Evolutionary conservation across 805 yeast genomes (phyloP).

Genomic region (Yarrowia hollandica): DNA sequence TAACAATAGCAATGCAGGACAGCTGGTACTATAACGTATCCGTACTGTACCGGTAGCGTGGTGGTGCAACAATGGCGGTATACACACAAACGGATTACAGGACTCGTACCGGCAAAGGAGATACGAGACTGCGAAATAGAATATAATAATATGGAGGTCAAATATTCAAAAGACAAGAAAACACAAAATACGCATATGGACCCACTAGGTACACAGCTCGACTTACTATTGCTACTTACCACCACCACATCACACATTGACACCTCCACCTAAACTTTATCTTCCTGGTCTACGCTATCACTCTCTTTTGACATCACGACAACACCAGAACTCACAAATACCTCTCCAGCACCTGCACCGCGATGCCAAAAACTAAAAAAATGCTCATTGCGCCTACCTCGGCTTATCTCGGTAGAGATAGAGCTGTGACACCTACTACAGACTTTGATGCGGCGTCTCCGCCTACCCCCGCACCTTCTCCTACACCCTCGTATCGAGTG

Average conservation of each 20-base stretch:
- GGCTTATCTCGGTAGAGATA: conserved; percentile 14
- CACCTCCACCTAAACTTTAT: conserved; percentile 19
- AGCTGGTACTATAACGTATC: not conserved
- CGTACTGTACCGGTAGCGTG: too few relatives aligned
- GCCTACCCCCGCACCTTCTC: conserved; percentile 28
- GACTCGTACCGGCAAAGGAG: not conserved
- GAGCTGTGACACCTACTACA: conserved; percentile 17
- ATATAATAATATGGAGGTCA: not conserved
- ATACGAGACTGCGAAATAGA: not conserved
- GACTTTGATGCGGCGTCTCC: conserved; percentile 19
- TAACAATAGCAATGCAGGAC: not conserved
- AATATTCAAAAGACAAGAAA: not conserved
- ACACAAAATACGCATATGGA: too few relatives aligned
- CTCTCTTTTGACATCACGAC: conserved; percentile 3
- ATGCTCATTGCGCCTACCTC: conserved; percentile 19
- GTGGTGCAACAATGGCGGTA: conserved; percentile 5
- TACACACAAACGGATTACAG: too few relatives aligned
- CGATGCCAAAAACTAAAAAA: conserved; percentile 20
- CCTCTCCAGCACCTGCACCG: not conserved
- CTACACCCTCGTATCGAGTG: conserved; percentile 10
- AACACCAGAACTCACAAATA: not conserved
- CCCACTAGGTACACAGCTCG: too few relatives aligned
- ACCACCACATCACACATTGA: not conserved
- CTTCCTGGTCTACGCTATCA: conserved; percentile 13
- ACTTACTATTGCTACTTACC: not conserved